These are phyloP conservation scores for Aureobasidium sp. DNA, from an alignment of 2,329 filamentous ascomycete species.

Conservation along the genomic window DNA sequence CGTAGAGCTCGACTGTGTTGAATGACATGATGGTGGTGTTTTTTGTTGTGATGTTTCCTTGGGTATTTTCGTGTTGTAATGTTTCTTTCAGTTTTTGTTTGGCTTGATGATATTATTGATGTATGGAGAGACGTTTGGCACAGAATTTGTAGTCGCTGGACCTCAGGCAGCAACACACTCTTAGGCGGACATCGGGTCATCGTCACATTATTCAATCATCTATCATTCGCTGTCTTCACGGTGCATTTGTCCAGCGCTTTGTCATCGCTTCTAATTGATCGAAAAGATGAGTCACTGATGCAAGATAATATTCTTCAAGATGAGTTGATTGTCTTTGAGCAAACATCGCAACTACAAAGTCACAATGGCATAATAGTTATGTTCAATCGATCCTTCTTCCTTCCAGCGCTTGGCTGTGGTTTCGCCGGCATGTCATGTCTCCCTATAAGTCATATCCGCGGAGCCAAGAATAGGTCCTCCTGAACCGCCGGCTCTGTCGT, in stretches of 20 bases:
- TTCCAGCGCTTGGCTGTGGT: not conserved
- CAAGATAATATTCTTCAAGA: not conserved
- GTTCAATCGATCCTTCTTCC: not conserved
- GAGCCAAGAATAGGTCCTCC: not conserved
- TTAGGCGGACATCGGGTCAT: not conserved
- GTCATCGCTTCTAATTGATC: not conserved
- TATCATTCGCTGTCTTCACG: not conserved
- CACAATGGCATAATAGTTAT: not conserved
- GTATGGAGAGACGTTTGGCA: not conserved
- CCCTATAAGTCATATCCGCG: not conserved
- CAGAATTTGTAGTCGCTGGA: conserved; percentile 1
- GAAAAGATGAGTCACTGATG: not conserved
- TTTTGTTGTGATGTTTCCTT: not conserved
- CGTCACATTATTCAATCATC: not conserved
- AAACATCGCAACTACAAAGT: not conserved
- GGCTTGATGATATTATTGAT: not conserved
- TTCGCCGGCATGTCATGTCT: not conserved
- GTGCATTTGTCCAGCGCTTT: not conserved
- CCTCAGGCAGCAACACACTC: conserved; percentile 2
- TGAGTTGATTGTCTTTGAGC: not conserved
- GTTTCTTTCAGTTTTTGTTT: not conserved
- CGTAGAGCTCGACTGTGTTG: conserved; percentile 55
- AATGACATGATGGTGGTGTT: conserved; percentile 43
- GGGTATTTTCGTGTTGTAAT: not conserved
- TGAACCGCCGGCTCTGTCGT: not conserved